A percentile compares a stretch with the other conserved stretches of the same genome.
These are phyloP conservation scores for Aureobasidium vineae DNA, from an alignment of 2,329 filamentous ascomycete genomes.

Conservation along the genomic window DNA sequence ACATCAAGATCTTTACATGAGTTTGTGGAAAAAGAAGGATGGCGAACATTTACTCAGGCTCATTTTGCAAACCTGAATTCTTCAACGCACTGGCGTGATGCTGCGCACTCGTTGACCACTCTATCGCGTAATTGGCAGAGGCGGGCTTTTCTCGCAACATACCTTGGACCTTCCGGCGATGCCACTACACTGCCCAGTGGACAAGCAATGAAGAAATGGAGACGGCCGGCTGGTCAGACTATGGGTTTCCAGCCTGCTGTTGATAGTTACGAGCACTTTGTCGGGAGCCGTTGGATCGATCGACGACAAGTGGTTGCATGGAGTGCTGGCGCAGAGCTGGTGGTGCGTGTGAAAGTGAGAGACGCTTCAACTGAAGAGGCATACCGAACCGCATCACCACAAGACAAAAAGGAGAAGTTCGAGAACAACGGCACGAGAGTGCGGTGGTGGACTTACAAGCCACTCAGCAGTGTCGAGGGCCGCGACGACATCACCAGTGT, in stretches of 20 bases:
- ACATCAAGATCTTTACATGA: conserved; percentile 49
- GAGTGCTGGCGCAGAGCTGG: conserved; percentile 59
- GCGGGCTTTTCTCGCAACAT: conserved; percentile 55
- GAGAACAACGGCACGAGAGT: conserved; percentile 38
- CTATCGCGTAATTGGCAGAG: conserved; percentile 58
- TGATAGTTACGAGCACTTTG: conserved; percentile 57
- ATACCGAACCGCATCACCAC: conserved; percentile 25
- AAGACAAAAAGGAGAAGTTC: conserved; percentile 34
- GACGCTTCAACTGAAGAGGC: conserved; percentile 28
- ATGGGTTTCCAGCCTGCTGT: conserved; percentile 61
- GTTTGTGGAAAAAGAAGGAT: conserved; percentile 50
- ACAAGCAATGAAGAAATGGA: conserved; percentile 40
- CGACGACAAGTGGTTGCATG: conserved; percentile 58
- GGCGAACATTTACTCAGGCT: conserved; percentile 49
- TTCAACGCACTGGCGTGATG: conserved; percentile 49
- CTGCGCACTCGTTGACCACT: conserved; percentile 55
- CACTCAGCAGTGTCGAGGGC: conserved; percentile 51
- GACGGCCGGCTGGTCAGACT: conserved; percentile 48
- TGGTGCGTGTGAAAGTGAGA: conserved; percentile 51
- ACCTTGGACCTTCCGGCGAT: conserved; percentile 47
- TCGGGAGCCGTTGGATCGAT: conserved; percentile 46
- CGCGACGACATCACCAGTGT: conserved; percentile 60
- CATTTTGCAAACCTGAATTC: conserved; percentile 49
- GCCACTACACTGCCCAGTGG: conserved; percentile 38
- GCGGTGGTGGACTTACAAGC: conserved; percentile 54